These are phyloP conservation scores for Lactarius hatsudake DNA, from an alignment of 768 basidiomycete genomes.

Conservation along the genomic window DNA sequence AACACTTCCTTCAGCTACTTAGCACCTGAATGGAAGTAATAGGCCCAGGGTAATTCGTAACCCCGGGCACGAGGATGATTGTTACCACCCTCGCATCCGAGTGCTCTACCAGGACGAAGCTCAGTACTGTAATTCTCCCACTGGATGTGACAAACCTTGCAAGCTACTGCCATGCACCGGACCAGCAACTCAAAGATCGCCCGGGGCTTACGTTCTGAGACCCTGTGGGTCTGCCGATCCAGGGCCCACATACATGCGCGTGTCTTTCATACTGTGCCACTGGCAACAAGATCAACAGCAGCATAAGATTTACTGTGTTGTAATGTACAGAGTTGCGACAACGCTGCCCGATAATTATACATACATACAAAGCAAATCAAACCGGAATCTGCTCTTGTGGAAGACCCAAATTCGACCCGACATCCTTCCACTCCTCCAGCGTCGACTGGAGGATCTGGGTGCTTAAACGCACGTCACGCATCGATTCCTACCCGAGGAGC, in stretches of 20 bases:
- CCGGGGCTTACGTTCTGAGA: too few relatives aligned
- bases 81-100: neutral
- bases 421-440: conserved; percentile 14
- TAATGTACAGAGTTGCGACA: neutral
- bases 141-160: neutral
- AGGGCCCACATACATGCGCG: neutral
- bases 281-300: neutral
- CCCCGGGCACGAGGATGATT: neutral
- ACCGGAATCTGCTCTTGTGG: neutral
- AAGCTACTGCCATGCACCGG: neutral
- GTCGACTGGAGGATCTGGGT: neutral
- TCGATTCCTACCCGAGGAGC: conserved; percentile 32
- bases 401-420: conserved; percentile 15
- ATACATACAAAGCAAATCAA: neutral
- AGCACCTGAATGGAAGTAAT: neutral
- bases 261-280: neutral
- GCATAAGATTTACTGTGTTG: neutral
- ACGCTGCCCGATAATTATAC: neutral
- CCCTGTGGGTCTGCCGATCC: neutral
- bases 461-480: conserved; percentile 26
- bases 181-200: neutral
- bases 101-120: neutral
- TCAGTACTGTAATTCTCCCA: neutral
- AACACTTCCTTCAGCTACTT: neutral
- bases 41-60: neutral